Evolutionary conservation across 1,284 basidiomycete genomes (phyloP).

Genomic region (Leccinum solheimii): DNA sequence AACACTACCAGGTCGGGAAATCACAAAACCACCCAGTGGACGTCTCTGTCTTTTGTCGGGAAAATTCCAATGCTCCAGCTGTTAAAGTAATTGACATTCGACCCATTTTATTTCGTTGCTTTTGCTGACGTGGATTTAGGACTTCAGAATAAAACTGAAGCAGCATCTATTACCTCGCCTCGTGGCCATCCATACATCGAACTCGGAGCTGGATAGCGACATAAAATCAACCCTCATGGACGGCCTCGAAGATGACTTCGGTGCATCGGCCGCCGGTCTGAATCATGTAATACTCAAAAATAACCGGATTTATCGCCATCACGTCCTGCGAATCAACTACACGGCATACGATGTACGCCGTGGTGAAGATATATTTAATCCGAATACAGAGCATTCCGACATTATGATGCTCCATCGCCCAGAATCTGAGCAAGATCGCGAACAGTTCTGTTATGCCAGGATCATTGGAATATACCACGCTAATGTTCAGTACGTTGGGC

Average conservation of each 20-base stretch:
- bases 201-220: not conserved
- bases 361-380: not conserved
- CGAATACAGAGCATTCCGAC: not conserved
- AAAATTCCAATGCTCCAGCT: no score
- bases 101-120: no score
- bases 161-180: not conserved
- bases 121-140: no score
- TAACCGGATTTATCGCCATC: not conserved
- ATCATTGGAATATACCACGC: not conserved
- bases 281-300: constrained; percentile 1
- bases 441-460: not conserved
- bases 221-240: not conserved
- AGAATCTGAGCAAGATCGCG: not conserved
- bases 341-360: not conserved
- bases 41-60: not conserved
- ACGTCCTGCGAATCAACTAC: not conserved
- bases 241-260: not conserved
- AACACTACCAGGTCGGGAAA: not conserved
- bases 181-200: not conserved
- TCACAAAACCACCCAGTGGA: not conserved
- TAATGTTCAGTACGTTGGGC: not conserved
- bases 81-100: no score
- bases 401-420: not conserved
- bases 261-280: not conserved
- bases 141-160: not conserved